Percentiles rank a stretch among this genome's conserved stretches.
Evolutionary conservation across 257 asterid species (phyloP).

Genomic region (Avicennia marina): DNA sequence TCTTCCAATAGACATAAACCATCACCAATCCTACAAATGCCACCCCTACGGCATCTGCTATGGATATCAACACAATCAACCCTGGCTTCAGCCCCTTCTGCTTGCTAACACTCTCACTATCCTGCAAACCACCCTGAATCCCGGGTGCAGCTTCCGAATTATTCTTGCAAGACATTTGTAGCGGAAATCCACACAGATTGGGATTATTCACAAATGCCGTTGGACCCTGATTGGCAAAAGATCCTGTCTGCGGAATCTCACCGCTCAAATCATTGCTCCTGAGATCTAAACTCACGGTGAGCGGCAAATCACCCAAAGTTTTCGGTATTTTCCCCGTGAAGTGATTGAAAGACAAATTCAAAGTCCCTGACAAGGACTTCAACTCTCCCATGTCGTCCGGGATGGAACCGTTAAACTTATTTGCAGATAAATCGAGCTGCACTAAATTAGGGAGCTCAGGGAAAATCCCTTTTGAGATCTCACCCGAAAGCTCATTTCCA

Average conservation of each 20-base stretch:
- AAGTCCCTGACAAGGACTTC: constrained; percentile 72
- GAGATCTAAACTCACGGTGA: constrained; percentile 88
- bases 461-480: constrained; percentile 64
- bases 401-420: constrained; percentile 58
- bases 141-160: constrained; percentile 35
- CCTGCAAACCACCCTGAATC: constrained; percentile 25
- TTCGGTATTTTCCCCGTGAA: constrained; percentile 69
- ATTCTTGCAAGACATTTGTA: constrained; percentile 61
- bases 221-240: constrained; percentile 92
- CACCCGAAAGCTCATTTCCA: constrained; percentile 60
- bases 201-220: constrained; percentile 83
- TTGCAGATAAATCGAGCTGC: constrained; percentile 78
- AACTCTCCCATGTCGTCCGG: constrained; percentile 83
- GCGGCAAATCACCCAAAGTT: constrained; percentile 65
- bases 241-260: constrained; percentile 87
- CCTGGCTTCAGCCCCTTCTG: constrained; percentile 70
- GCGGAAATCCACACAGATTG: constrained; percentile 86
- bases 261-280: constrained; percentile 73
- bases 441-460: constrained; percentile 73
- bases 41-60: constrained; percentile 74
- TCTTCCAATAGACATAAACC: constrained; percentile 76
- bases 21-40: constrained; percentile 68
- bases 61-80: constrained; percentile 59
- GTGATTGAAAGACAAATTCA: constrained; percentile 76
- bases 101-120: constrained; percentile 19